These are phyloP conservation scores for Alternaria ethzedia DNA, from an alignment of 2,329 filamentous ascomycete genomes.

Conservation along the genomic window DNA sequence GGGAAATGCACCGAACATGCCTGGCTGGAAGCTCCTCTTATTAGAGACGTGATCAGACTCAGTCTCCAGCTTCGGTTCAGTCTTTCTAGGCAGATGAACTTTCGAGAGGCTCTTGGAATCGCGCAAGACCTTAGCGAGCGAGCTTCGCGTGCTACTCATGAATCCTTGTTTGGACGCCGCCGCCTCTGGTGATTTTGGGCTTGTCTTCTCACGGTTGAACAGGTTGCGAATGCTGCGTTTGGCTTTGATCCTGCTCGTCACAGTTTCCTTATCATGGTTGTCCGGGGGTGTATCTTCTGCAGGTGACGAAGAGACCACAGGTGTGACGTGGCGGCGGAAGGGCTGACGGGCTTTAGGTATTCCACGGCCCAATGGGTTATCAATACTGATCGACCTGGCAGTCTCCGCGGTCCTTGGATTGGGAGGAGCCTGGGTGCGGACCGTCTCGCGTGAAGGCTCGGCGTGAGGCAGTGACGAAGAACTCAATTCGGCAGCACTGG, in stretches of 20 bases:
- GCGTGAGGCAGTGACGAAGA: background rate
- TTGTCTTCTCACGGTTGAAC: conserved; percentile 25
- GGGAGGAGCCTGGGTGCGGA: background rate
- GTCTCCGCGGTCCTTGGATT: background rate
- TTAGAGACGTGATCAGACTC: background rate
- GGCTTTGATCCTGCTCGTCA: conserved; percentile 17
- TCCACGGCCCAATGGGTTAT: background rate
- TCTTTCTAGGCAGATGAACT: conserved; percentile 4
- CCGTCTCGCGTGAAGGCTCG: background rate
- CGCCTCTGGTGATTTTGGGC: background rate
- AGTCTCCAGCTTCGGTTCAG: conserved; percentile 1
- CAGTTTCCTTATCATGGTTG: background rate
- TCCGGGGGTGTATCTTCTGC: background rate
- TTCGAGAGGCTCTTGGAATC: conserved; percentile 27
- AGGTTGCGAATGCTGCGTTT: conserved; percentile 36
- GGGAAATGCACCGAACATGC: background rate
- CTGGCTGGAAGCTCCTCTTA: background rate
- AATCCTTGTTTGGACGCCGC: conserved; percentile 21
- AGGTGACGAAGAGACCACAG: background rate
- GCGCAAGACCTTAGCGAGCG: conserved; percentile 27
- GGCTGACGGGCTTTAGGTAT: background rate
- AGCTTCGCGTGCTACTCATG: conserved; percentile 18
- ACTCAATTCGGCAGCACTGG: background rate
- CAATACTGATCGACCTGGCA: background rate
- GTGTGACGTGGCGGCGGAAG: background rate